A percentile compares a stretch with the other conserved stretches of the same genome.
These are phyloP conservation scores for Ambrosia hybrid DNA, from an alignment of 140 eudicot species.

Conservation along the genomic window DNA sequence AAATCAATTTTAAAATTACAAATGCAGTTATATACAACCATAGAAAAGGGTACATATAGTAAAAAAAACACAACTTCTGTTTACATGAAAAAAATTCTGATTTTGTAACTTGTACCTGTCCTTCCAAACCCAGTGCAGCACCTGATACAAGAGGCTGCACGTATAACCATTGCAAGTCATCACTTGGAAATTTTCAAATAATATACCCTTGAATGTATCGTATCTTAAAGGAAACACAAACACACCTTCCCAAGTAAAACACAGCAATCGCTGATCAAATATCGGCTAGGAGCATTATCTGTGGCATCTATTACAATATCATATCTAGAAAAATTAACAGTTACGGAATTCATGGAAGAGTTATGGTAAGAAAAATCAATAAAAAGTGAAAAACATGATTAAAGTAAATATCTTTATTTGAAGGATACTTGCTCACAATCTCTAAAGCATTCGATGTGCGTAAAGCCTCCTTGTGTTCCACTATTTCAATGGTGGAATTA, in stretches of 20 bases:
- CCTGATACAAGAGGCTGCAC: conserved; percentile 98
- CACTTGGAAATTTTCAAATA: background rate
- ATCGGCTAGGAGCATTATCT: conserved; percentile 93
- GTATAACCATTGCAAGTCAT: conserved; percentile 18
- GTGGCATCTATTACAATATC: conserved; percentile 94
- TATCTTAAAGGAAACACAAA: conserved; percentile 33
- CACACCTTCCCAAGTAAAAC: conserved; percentile 90
- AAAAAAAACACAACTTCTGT: background rate
- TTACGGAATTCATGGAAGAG: conserved; percentile 34
- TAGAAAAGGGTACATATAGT: background rate
- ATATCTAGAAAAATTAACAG: conserved; percentile 52
- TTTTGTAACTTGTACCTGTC: conserved; percentile 59
- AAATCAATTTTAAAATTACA: background rate
- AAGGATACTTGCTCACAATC: conserved; percentile 89
- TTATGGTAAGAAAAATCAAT: background rate
- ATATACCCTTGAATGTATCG: background rate
- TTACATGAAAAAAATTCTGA: background rate
- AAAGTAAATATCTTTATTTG: background rate
- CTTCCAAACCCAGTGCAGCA: conserved; percentile 97
- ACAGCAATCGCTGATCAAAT: conserved; percentile 97
- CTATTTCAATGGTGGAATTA: conserved; percentile 71
- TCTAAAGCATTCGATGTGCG: conserved; percentile 90
- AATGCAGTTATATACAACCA: conserved; percentile 19
- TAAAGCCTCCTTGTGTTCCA: conserved; percentile 85
- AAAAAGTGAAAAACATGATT: background rate